Percentiles rank a stretch among this genome's conserved stretches.
These are phyloP conservation scores for Starmerella vaccinii DNA, from an alignment of 805 yeast species.

Conservation along the genomic window DNA sequence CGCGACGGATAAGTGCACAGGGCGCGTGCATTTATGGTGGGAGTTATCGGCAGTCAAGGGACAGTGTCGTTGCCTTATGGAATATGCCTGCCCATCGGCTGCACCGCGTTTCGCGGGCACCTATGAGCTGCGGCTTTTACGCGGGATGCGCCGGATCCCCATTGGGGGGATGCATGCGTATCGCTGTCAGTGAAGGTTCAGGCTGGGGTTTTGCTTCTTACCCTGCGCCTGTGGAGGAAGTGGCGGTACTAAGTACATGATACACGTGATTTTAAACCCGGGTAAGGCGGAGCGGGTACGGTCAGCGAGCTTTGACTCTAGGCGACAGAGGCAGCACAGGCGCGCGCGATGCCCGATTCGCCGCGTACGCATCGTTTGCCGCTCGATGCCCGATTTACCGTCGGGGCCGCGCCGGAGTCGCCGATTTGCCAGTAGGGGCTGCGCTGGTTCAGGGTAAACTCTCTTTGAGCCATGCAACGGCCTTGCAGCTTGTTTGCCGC, in stretches of 20 bases:
- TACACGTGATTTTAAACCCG: not conserved
- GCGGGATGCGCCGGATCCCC: not conserved
- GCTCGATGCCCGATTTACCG: too few species aligned
- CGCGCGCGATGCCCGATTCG: not conserved
- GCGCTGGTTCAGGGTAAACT: too few species aligned
- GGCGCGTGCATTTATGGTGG: too few species aligned
- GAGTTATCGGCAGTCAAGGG: too few species aligned
- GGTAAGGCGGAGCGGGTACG: not conserved
- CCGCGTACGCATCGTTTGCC: too few species aligned
- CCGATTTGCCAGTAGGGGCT: too few species aligned
- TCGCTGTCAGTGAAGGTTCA: not conserved
- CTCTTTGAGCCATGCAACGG: too few species aligned
- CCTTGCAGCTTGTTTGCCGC: not conserved
- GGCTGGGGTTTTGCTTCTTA: not conserved
- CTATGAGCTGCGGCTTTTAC: not conserved
- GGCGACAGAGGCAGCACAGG: not conserved
- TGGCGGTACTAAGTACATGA: not conserved
- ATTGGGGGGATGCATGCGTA: not conserved
- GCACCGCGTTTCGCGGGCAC: not conserved
- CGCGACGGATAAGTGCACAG: too few species aligned
- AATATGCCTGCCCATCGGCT: too few species aligned
- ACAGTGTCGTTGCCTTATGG: too few species aligned
- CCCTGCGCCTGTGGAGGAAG: not conserved
- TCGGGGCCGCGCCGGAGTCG: too few species aligned
- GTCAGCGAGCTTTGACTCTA: not conserved